These are phyloP conservation scores for Macrolepiota albuminosa DNA, from an alignment of 768 basidiomycete genomes.

Conservation along the genomic window DNA sequence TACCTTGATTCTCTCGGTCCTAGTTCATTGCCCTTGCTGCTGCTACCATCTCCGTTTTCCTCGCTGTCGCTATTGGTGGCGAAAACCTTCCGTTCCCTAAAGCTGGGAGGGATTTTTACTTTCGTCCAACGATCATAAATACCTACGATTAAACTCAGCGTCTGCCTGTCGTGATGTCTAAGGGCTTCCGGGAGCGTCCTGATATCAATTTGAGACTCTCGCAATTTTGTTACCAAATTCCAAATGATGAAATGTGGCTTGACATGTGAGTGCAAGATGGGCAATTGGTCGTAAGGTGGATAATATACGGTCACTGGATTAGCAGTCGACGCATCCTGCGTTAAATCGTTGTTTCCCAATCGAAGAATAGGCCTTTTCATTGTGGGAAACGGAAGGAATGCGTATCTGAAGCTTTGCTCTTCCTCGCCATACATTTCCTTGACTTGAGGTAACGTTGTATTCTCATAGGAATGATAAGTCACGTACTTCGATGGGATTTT, in stretches of 20 bases:
- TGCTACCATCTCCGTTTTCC: too few species aligned
- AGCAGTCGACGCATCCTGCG: neutral
- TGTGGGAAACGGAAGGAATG: neutral
- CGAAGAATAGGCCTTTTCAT: neutral
- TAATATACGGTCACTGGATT: neutral
- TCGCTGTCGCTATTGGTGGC: too few species aligned
- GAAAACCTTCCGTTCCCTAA: too few species aligned
- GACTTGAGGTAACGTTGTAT: neutral
- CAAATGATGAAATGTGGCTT: neutral
- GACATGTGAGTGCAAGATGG: neutral
- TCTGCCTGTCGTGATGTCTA: too few species aligned
- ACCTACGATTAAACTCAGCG: too few species aligned
- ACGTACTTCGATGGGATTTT: neutral
- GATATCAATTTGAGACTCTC: too few species aligned
- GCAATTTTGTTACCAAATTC: neutral
- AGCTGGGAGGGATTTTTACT: too few species aligned
- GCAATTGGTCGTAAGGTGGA: neutral
- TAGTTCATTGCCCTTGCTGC: too few species aligned
- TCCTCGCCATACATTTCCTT: neutral
- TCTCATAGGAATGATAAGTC: neutral
- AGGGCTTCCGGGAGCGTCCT: too few species aligned
- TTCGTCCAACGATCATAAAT: too few species aligned
- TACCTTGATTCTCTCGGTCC: neutral
- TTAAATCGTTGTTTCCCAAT: neutral
- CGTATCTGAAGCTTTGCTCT: neutral